These are phyloP conservation scores for Arctostaphylos glauca DNA, from an alignment of 148 eudicot genomes.

Conservation along the genomic window DNA sequence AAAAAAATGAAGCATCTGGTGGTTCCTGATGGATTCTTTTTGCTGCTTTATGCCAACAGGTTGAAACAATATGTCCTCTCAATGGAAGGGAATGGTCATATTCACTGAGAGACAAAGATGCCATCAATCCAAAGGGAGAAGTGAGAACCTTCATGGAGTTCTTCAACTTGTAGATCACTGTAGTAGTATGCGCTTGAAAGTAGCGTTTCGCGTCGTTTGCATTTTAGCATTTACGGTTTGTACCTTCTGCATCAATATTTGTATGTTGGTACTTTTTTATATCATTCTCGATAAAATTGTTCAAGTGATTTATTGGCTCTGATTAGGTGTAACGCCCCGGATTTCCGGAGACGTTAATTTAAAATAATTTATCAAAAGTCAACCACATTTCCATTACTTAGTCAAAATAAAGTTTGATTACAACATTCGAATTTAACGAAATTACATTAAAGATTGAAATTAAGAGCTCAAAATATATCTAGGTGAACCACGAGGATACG, in stretches of 20 bases:
- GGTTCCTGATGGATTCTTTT: neutral
- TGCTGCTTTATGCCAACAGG: neutral
- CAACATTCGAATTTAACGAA: no score
- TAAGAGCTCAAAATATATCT: no score
- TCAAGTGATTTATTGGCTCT: no score
- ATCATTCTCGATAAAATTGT: no score
- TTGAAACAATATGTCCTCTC: neutral
- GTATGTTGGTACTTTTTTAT: no score
- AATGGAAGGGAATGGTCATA: neutral
- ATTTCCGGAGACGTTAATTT: no score
- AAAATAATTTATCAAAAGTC: no score
- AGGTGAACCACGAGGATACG: no score
- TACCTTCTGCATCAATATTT: neutral
- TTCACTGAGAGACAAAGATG: neutral
- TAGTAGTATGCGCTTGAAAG: neutral
- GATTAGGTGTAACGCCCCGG: no score
- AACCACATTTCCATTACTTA: no score
- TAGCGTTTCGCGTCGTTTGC: neutral
- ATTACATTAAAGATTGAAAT: no score
- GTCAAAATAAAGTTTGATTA: no score
- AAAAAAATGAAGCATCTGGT: neutral
- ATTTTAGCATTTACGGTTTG: neutral
- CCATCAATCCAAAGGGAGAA: neutral
- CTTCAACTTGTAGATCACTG: neutral
- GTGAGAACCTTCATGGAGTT: neutral